These are phyloP conservation scores for Paspalum notatum DNA, from an alignment of 176 grass and related monocot species.

Conservation along the genomic window DNA sequence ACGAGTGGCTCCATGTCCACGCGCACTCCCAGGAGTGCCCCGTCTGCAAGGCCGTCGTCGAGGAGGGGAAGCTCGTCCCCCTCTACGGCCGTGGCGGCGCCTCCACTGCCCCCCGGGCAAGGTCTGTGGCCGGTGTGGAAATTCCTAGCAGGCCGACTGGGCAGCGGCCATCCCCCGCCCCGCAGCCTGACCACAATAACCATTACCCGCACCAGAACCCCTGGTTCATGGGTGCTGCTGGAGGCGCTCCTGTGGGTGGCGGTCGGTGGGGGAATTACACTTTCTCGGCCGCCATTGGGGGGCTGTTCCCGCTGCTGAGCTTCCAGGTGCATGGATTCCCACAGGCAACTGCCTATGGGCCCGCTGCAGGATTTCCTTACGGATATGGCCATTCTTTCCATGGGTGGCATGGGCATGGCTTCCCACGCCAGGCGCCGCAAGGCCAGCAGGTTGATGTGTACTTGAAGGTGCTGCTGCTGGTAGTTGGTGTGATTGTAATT, in stretches of 20 bases:
- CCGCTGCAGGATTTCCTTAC: conserved; percentile 64
- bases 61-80: conserved; percentile 74
- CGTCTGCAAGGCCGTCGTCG: conserved; percentile 79
- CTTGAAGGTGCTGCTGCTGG: conserved; percentile 60
- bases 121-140: conserved; percentile 40
- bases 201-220: conserved; percentile 49
- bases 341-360: conserved; percentile 56
- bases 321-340: conserved; percentile 93
- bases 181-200: conserved; percentile 61
- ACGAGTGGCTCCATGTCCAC: conserved; percentile 82
- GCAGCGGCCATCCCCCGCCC: conserved; percentile 62
- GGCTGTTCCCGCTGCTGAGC: conserved; percentile 78
- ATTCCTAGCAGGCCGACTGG: conserved; percentile 63
- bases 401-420: conserved; percentile 68
- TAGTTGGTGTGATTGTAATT: conserved; percentile 71
- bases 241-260: conserved; percentile 44
- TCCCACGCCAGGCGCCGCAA: conserved; percentile 55
- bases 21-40: conserved; percentile 75
- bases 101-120: conserved; percentile 46
- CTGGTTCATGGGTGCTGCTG: conserved; percentile 65
- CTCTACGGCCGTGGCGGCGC: conserved; percentile 68
- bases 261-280: conserved; percentile 84
- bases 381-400: conserved; percentile 70
- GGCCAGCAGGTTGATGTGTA: conserved; percentile 71
- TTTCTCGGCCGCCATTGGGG: conserved; percentile 79